Evolutionary conservation across 1,139 yeast species (phyloP), one percentile per base, ranked within the genome.

Genomic region (Meyerozyma guilliermondii): DNA sequence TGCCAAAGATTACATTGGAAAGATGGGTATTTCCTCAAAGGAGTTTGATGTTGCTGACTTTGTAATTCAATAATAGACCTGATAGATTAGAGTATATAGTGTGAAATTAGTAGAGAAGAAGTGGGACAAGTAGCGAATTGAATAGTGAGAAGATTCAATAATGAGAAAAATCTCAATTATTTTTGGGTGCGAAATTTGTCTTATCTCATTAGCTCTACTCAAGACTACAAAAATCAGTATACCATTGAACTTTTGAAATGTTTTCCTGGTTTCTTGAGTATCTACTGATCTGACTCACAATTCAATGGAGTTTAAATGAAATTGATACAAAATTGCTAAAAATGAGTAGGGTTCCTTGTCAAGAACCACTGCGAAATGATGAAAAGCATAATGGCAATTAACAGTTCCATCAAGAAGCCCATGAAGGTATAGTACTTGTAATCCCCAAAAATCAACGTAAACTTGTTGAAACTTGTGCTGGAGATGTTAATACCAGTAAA

Each of bases 1-100:
- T 44, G 77, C 89, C 37, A 66, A 61, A 41, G 76, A 74, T 41
- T 82, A 73, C 59, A 79, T 84, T 56, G 79, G 81, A 46, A 74
- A 79, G 46, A 81, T 81, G 80, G 85, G 75, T 56, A 62, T 68
- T 42, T 62, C 61, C 22, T 55, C 71, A 28, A 62, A 66, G 52
- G 61, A 63, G 51, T 67, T 67, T 46, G 67, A 66, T 49, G 72
- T 67, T 35, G 58, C 57, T 43, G 65, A 65, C 29, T 51, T 51
- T 40, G 55, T 53, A 39, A 52, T 53, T 35, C 56, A 53, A 43
- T 39, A 29, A 33, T 33, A 33, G 36, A 33, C 26, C 23, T 20
- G 18, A 29, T 29, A 29, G 33, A 29, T 18, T 33, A 33, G 36
- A 33, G 36, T 20, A 33, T 20, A 33, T 33, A 33, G 36, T 18